phyloP scores from a whole-genome alignment of 2,329 filamentous ascomycete genomes.

The Cadophora malorum region DNA sequence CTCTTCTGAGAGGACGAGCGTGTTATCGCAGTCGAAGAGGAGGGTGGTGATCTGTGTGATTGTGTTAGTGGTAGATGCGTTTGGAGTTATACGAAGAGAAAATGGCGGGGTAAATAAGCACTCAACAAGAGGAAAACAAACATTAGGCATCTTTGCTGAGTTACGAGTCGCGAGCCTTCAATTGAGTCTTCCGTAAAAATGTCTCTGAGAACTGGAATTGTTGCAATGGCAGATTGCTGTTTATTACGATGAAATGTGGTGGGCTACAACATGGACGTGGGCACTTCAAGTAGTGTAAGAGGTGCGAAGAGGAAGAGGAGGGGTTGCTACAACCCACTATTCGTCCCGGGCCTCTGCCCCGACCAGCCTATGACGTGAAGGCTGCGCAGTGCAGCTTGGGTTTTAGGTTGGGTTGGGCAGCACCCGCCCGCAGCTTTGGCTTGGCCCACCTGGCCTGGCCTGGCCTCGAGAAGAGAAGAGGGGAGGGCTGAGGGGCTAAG shows the following conservation, averaged over 20 bases:
- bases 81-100: background rate
- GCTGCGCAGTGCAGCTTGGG: background rate
- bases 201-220: background rate
- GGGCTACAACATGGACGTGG: background rate
- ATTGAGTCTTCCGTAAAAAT: background rate
- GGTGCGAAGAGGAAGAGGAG: background rate
- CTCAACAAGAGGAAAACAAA: constrained; percentile 5
- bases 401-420: no score
- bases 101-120: constrained; percentile 10
- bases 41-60: constrained; percentile 68
- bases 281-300: background rate
- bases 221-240: background rate
- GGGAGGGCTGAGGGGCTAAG: background rate
- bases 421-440: no score
- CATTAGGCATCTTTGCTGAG: constrained; percentile 27
- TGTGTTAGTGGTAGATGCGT: background rate
- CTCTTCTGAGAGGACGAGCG: constrained; percentile 88
- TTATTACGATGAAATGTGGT: background rate
- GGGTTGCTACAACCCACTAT: background rate
- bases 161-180: background rate
- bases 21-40: constrained; percentile 87
- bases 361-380: background rate
- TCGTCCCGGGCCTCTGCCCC: background rate
- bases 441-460: no score
- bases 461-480: background rate